Evolutionary conservation across 2,329 filamentous ascomycete species (phyloP).

Genomic region (Furcasterigmium furcatum): DNA sequence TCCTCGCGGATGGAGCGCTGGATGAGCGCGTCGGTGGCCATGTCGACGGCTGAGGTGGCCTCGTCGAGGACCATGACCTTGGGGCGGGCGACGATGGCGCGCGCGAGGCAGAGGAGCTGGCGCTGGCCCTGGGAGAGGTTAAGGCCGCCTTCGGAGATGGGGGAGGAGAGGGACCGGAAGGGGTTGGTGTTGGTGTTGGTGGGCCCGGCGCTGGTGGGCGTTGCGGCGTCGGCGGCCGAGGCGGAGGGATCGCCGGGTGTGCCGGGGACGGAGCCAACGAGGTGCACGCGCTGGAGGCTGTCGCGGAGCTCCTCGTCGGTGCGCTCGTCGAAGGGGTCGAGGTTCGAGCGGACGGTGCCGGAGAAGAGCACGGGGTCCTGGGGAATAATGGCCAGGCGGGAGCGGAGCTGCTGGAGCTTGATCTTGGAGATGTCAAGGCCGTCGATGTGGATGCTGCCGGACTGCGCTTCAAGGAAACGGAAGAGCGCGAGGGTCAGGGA

Average conservation of each 20-base stretch:
- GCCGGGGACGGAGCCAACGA: constrained; percentile 41
- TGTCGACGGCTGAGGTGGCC: constrained; percentile 75
- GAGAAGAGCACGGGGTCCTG: constrained; percentile 79
- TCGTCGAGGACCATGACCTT: constrained; percentile 80
- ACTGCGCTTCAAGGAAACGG: constrained; percentile 68
- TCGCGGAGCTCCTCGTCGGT: constrained; percentile 67
- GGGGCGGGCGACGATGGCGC: constrained; percentile 67
- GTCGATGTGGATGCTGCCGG: constrained; percentile 67
- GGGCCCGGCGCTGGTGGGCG: constrained; percentile 9
- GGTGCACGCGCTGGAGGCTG: constrained; percentile 66
- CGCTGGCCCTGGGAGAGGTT: constrained; percentile 76
- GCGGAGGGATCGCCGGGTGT: constrained; percentile 38
- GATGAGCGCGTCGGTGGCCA: constrained; percentile 71
- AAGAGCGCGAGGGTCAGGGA: constrained; percentile 73
- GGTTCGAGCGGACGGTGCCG: constrained; percentile 71
- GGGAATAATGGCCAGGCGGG: constrained; percentile 76
- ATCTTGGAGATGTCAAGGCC: constrained; percentile 73
- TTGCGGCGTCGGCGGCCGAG: constrained; percentile 25
- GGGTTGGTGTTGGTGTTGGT: constrained; percentile 57
- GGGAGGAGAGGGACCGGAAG: constrained; percentile 59
- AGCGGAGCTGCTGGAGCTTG: constrained; percentile 65
- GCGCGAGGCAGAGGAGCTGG: constrained; percentile 72
- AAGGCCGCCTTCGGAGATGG: constrained; percentile 68
- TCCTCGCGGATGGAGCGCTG: constrained; percentile 71
- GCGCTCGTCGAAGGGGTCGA: constrained; percentile 73